These are phyloP conservation scores for Juglanconis sp. DNA, from an alignment of 2,329 filamentous ascomycete genomes.

Conservation along the genomic window DNA sequence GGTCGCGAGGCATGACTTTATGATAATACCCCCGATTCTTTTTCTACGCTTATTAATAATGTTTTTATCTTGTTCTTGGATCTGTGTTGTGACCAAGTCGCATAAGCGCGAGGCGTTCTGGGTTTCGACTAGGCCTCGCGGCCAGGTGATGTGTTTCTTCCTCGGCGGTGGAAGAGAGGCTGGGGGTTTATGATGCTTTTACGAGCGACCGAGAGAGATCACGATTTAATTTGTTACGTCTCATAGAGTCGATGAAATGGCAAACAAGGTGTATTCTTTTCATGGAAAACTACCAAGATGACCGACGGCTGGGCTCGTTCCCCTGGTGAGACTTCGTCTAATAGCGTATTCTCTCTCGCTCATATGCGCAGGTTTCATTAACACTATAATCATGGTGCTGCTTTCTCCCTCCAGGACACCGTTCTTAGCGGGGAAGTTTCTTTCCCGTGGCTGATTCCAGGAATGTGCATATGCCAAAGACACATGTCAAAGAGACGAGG, in stretches of 20 bases:
- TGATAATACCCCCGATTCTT: constrained; percentile 16
- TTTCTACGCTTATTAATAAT: constrained; percentile 1
- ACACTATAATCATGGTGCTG: too few relatives aligned
- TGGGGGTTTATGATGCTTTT: neutral
- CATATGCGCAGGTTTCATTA: too few relatives aligned
- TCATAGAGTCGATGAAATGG: neutral
- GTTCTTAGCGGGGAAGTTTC: too few relatives aligned
- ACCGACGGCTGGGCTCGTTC: neutral
- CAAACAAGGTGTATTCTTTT: neutral
- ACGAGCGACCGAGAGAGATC: neutral
- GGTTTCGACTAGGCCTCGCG: neutral
- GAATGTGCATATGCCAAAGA: too few relatives aligned
- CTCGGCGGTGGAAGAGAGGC: neutral
- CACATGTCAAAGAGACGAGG: too few relatives aligned
- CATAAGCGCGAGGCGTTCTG: constrained; percentile 18
- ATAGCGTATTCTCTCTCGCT: too few relatives aligned
- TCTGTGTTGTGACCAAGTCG: constrained; percentile 6
- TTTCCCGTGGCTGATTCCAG: too few relatives aligned
- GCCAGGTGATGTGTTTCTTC: neutral
- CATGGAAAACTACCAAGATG: neutral
- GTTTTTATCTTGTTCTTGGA: neutral
- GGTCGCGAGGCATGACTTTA: constrained; percentile 16
- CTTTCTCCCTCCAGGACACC: too few relatives aligned
- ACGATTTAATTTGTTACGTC: neutral
- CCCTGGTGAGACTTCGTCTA: neutral